These are phyloP conservation scores for Magnolia changhungtana DNA, from an alignment of 164 flowering plant genomes.

Conservation along the genomic window DNA sequence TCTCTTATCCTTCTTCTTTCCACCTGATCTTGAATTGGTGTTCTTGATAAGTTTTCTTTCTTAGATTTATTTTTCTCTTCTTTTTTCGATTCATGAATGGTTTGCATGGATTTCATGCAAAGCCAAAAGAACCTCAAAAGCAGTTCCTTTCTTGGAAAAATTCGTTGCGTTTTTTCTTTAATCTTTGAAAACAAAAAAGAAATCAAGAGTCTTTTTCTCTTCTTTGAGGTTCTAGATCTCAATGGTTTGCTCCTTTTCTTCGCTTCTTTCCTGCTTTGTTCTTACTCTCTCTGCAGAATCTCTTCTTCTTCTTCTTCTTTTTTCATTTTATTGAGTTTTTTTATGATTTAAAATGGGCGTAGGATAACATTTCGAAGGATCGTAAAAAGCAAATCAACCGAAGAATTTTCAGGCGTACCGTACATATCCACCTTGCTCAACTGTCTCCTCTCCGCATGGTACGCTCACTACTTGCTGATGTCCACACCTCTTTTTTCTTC, in stretches of 20 bases:
- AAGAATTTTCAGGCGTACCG: slow-evolving; percentile 88
- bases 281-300: not conserved
- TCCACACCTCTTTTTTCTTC: no score
- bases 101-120: no score
- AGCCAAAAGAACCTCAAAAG: no score
- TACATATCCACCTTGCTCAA: slow-evolving; percentile 84
- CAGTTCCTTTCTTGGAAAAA: no score
- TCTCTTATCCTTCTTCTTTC: not conserved
- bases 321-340: not conserved
- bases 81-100: not conserved
- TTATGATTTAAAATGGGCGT: not conserved
- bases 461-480: not conserved
- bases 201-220: no score
- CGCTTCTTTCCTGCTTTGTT: not conserved
- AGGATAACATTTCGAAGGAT: slow-evolving; percentile 86
- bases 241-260: not conserved
- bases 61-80: not conserved
- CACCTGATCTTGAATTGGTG: no score
- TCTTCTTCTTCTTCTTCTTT: not conserved
- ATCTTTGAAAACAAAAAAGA: not conserved
- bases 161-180: not conserved
- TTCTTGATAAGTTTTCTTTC: not conserved
- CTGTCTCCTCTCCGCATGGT: slow-evolving; percentile 93
- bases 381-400: slow-evolving; percentile 61
- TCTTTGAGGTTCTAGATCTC: not conserved